Base-by-base conservation (phyloP, 305 asterid species). In the Plantago coronopus region DNA sequence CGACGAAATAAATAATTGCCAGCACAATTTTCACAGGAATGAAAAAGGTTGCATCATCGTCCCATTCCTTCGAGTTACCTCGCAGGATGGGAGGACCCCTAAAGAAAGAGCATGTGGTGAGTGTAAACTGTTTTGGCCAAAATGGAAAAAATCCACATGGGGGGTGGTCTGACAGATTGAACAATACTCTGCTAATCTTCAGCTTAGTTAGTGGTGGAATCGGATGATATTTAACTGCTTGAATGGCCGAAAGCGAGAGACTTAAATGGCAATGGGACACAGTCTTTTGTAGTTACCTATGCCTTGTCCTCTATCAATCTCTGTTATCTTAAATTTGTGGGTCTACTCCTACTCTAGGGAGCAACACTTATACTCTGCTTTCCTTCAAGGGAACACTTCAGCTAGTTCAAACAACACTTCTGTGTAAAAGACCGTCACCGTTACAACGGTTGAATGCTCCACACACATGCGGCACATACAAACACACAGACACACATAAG, bases 81-180 rank as follows among this genome's bases (percentile, higher is more conserved):
- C 25, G 38, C 15, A 34, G 57, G n/a, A 23, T 15, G 57, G 57
- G 57, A 51, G 57, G 37, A 29, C 57, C 57, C 40, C 63, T 48
- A 58, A 38, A 9, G 37, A 58, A 38, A 58, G 17, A 25, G 18
- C 70, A 65, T 45, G 49, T 56, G 49, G 54, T 46, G 65, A 34
- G 29, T 56, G 73, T 46, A 63, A 45, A 43, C 18, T 64, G 70
- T 73, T 64, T 59, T 21, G 37, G 61, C 71, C 50, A 45, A 72
- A 71, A 60, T 54, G 19, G 80, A 34, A 48, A 37, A 66, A 45
- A 56, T 54, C 80, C 79, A 78, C 83, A 74, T 77, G 79, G 70
- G 62, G 34, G 12, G 56, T 61, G 19, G 57, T 18, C 63, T 48
- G 72, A 62, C 69, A 75, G 61, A 48, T 57, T 62, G 48, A 67